These are phyloP conservation scores for Pyrus pyrifolia DNA, from an alignment of 306 rosid genomes.

Conservation along the genomic window DNA sequence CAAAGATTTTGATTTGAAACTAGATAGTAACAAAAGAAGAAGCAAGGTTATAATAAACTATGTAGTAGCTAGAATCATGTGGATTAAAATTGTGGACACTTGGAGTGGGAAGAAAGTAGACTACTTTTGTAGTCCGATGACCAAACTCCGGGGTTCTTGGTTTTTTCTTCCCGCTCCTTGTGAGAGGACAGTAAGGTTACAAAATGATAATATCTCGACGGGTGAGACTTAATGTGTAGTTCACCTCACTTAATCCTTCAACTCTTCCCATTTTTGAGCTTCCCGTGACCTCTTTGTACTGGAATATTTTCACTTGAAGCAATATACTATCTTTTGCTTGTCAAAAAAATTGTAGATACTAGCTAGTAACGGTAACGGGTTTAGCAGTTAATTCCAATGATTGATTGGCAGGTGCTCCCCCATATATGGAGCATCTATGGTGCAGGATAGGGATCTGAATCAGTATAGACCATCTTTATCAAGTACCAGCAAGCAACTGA, in stretches of 20 bases:
- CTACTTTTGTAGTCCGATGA: too few relatives aligned
- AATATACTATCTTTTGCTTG: slow-evolving; percentile 1
- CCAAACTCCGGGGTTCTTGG: too few relatives aligned
- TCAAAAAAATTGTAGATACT: slow-evolving; percentile 20
- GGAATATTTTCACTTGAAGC: too few relatives aligned
- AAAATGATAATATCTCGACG: too few relatives aligned
- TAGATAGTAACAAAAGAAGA: not conserved
- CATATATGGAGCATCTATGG: slow-evolving; percentile 85
- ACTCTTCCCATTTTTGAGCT: too few relatives aligned
- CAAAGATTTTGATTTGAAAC: not conserved
- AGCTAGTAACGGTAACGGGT: slow-evolving; percentile 30
- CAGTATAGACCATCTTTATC: slow-evolving; percentile 80
- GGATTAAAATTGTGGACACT: not conserved
- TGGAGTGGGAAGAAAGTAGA: too few relatives aligned
- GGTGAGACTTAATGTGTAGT: too few relatives aligned
- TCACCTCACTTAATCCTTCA: too few relatives aligned
- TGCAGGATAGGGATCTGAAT: slow-evolving; percentile 97
- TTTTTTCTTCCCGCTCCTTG: too few relatives aligned
- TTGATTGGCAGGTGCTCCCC: slow-evolving; percentile 99
- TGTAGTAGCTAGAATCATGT: not conserved
- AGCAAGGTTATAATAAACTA: too few relatives aligned
- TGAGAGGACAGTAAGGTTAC: too few relatives aligned
- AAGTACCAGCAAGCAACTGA: slow-evolving; percentile 61
- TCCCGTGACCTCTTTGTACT: too few relatives aligned
- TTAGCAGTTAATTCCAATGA: slow-evolving; percentile 84